A percentile compares a stretch with the other conserved stretches of the same genome.
phyloP scores from a whole-genome alignment of 2,329 filamentous ascomycete genomes.

The Diaporthe sp. region DNA sequence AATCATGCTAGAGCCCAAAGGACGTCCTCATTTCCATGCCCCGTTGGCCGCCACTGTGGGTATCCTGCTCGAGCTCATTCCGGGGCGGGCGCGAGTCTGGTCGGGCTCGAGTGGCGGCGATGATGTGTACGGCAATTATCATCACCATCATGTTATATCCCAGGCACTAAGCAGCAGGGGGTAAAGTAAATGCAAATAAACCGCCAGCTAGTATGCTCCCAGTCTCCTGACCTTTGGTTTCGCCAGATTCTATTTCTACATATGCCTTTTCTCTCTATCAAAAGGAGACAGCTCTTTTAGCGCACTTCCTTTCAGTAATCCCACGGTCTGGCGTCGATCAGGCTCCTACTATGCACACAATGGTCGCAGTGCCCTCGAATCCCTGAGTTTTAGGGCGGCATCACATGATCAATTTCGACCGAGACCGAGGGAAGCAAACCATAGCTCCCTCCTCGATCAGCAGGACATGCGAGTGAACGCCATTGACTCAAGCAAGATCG shows the following conservation, averaged over 20 bases:
- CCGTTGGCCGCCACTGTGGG: not conserved
- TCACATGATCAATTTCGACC: not conserved
- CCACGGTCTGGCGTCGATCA: not conserved
- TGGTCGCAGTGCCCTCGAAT: too few relatives aligned
- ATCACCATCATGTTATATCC: not conserved
- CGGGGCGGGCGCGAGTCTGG: not conserved
- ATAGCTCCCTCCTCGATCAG: not conserved
- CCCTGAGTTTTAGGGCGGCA: not conserved
- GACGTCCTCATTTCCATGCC: not conserved
- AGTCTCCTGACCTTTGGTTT: not conserved
- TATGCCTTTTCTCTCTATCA: not conserved
- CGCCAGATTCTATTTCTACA: not conserved
- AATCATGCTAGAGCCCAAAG: not conserved
- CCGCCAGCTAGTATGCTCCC: not conserved
- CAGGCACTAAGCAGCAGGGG: not conserved
- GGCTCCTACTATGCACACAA: not conserved
- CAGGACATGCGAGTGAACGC: not conserved
- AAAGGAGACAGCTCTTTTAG: not conserved
- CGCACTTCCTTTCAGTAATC: not conserved
- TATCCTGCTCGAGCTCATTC: too few relatives aligned
- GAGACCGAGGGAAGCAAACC: not conserved
- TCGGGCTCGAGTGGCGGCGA: too few relatives aligned
- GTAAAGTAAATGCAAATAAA: not conserved
- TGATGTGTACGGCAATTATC: too few relatives aligned
- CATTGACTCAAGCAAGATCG: not conserved